A percentile compares a stretch with the other conserved stretches of the same genome.
phyloP scores from a whole-genome alignment of 2,329 filamentous ascomycete species.

The Fusarium miscanthi region DNA sequence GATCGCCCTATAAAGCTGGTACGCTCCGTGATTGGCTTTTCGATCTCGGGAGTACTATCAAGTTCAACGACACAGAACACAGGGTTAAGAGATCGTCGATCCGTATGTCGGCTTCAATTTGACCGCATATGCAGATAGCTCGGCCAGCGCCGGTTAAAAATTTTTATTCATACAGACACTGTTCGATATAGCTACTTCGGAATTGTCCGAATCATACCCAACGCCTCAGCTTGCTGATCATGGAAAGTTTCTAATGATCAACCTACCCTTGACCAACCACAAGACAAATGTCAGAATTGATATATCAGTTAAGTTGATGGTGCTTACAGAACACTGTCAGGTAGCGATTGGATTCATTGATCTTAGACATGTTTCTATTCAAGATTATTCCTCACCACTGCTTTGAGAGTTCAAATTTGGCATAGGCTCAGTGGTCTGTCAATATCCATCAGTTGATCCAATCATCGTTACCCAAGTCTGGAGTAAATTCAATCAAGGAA shows the following conservation, averaged over 20 bases:
- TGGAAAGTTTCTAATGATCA: not conserved
- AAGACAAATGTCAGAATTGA: not conserved
- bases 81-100: conserved; percentile 10
- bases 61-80: conserved; percentile 14
- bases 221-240: conserved; percentile 6
- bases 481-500: not conserved
- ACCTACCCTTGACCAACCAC: conserved; percentile 14
- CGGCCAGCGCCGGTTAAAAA: not conserved
- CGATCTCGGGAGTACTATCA: not conserved
- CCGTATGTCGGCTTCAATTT: not conserved
- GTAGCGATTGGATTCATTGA: not conserved
- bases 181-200: not conserved
- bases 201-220: conserved; percentile 10
- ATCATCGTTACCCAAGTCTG: not conserved
- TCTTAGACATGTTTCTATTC: not conserved
- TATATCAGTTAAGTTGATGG: not conserved
- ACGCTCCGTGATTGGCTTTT: conserved; percentile 16
- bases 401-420: not conserved
- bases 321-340: not conserved
- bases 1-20: conserved; percentile 6
- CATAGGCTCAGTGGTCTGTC: not conserved
- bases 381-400: not conserved
- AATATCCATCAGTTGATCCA: not conserved
- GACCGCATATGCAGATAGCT: not conserved
- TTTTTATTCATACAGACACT: not conserved